Evolutionary conservation across 2,329 filamentous ascomycete genomes (phyloP), one percentile per base, ranked within the genome.

Genomic region (Claviceps africana): DNA sequence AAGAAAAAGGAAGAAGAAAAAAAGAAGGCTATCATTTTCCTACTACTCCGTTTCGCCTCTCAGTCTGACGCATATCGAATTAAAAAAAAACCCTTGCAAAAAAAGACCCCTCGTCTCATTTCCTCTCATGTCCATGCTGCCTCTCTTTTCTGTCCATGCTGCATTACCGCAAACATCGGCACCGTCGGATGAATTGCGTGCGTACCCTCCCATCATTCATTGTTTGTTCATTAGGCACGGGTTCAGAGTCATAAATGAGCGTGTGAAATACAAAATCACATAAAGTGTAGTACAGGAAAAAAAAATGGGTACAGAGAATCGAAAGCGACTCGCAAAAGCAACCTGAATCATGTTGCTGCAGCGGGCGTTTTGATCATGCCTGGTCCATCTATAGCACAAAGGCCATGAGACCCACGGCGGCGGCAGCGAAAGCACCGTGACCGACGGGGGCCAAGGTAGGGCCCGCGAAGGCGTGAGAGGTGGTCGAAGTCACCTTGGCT

Each of bases 351-450:
- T 8, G 28, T 43, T 44, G 39, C 39, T 7, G 19, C 48, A 13
- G 39, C 43, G 33, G 37, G 40, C n/a, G 22, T 51, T 49, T 22
- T 47, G 51, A 50, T 47, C 30, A 7, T 43, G 25, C 42, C 35
- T 43, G 21, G n/a, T 42, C 40, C 42, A 42, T 50, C 55, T 72
- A 78, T 60, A 79, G 62, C 57, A 78, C 62, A 58, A 74, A 75
- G 57, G 76, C 77, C 55, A 79, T 64, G 45, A 79, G 61, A 52
- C 75, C 77, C 45, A 76, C 62, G 54, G 75, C 77, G 42, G 73
- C 69, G 35, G 70, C 73, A 7, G n/a, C n/a, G n/a, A 73, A 74
- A 22, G 63, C 66, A 47, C 73, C 72, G 54, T 73, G 72, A 59
- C 71, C 65, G 15, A 55, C 62, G 31, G 67, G 65, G 43, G 71